phyloP scores from a whole-genome alignment of 345 rosid species.

The Fremontodendron californicum region DNA sequence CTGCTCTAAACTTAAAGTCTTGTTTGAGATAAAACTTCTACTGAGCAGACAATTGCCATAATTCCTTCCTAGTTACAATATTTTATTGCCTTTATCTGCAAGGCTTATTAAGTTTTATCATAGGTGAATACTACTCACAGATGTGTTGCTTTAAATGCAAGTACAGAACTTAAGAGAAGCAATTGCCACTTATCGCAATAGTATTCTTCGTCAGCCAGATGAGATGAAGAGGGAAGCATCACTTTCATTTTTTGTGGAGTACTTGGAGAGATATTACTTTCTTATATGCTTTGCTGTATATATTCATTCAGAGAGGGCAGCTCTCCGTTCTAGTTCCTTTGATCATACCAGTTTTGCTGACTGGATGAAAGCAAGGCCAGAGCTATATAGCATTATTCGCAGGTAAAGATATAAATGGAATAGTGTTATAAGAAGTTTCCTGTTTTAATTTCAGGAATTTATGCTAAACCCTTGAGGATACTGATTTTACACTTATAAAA shows the following conservation, averaged over 20 bases:
- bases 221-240: slow-evolving; percentile 96
- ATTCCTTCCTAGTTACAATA: background rate
- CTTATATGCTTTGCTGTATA: slow-evolving; percentile 96
- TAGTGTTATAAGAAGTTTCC: background rate
- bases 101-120: background rate
- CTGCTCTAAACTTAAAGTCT: slow-evolving; percentile 1
- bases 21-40: background rate
- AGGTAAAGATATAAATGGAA: slow-evolving; percentile 47
- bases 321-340: slow-evolving; percentile 67
- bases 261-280: slow-evolving; percentile 96
- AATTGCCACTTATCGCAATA: slow-evolving; percentile 82
- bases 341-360: slow-evolving; percentile 83
- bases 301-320: slow-evolving; percentile 89
- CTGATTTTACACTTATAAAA: background rate
- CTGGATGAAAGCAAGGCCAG: slow-evolving; percentile 99
- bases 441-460: slow-evolving; percentile 6
- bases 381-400: slow-evolving; percentile 87
- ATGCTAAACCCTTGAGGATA: background rate
- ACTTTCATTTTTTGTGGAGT: slow-evolving; percentile 92
- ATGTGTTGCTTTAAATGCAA: slow-evolving; percentile 21
- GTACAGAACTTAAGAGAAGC: slow-evolving; percentile 95
- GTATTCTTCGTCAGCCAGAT: slow-evolving; percentile 89
- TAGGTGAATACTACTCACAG: background rate
- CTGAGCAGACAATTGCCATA: background rate
- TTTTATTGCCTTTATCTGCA: background rate